Evolutionary conservation across 257 asterid species (phyloP).

Genomic region (Hygrophila difformis): DNA sequence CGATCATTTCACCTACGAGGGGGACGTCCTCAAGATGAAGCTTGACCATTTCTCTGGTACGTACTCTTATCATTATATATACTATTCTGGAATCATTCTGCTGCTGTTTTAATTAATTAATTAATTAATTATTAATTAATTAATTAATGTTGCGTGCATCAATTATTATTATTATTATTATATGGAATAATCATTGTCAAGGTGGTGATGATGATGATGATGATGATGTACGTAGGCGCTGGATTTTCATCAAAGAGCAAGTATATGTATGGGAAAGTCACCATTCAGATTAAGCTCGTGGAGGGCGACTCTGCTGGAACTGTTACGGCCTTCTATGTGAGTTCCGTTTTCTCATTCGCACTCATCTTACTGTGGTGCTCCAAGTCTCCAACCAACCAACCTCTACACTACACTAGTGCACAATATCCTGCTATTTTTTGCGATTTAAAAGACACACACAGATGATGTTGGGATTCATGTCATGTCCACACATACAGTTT

Average conservation of each 20-base stretch:
- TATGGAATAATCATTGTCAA: not conserved
- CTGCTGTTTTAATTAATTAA: no score
- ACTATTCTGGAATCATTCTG: not conserved
- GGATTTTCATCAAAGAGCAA: slow-evolving; percentile 83
- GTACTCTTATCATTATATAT: not conserved
- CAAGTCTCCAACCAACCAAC: no score
- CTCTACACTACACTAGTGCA: no score
- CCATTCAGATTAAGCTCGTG: slow-evolving; percentile 76
- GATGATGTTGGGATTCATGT: no score
- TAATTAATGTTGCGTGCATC: no score
- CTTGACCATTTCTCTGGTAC: slow-evolving; percentile 67
- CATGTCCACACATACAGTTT: no score
- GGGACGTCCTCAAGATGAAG: slow-evolving; percentile 68
- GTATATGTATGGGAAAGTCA: slow-evolving; percentile 85
- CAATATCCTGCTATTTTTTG: no score
- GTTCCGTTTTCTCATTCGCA: not conserved
- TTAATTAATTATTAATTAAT: no score
- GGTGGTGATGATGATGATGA: no score
- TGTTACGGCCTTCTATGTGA: slow-evolving; percentile 86
- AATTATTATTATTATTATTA: not conserved
- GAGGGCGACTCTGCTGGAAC: slow-evolving; percentile 97
- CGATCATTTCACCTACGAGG: slow-evolving; percentile 59
- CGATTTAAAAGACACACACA: no score
- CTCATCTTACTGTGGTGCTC: no score
- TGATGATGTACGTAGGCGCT: slow-evolving; percentile 43